phyloP scores from a whole-genome alignment of 176 grass and related monocot genomes.

The Ensete glaucum region DNA sequence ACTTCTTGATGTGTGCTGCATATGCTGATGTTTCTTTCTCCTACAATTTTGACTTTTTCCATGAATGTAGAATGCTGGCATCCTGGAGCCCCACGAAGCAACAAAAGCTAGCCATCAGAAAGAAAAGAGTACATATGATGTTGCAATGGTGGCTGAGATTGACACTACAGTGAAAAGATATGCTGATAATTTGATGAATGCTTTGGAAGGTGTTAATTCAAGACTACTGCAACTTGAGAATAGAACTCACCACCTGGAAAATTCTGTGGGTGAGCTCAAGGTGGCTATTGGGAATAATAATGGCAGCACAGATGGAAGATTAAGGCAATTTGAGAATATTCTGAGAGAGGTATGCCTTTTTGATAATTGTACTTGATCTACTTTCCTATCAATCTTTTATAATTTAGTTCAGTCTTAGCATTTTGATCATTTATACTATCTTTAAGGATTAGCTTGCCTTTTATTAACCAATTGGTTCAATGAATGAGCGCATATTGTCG shows the following conservation, averaged over 20 bases:
- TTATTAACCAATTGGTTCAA: too few relatives aligned
- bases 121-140: slow-evolving; percentile 39
- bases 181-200: slow-evolving; percentile 65
- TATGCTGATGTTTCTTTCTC: neutral
- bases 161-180: slow-evolving; percentile 82
- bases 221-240: slow-evolving; percentile 63
- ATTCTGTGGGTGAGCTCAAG: slow-evolving; percentile 53
- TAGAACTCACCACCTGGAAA: slow-evolving; percentile 61
- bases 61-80: slow-evolving; percentile 34
- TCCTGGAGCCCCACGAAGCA: slow-evolving; percentile 37
- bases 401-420: neutral
- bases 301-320: slow-evolving; percentile 70
- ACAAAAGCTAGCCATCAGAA: slow-evolving; percentile 46
- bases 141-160: slow-evolving; percentile 51
- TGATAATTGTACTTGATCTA: neutral
- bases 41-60: too few relatives aligned
- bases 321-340: slow-evolving; percentile 80
- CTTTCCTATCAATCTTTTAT: neutral
- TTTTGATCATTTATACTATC: neutral
- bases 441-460: too few relatives aligned
- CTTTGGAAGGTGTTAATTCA: slow-evolving; percentile 64
- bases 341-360: slow-evolving; percentile 45
- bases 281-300: slow-evolving; percentile 54
- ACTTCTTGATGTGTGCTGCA: neutral
- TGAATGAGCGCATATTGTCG: too few relatives aligned